phyloP scores from a whole-genome alignment of 2,329 filamentous ascomycete species.

The Epichloe festucae region DNA sequence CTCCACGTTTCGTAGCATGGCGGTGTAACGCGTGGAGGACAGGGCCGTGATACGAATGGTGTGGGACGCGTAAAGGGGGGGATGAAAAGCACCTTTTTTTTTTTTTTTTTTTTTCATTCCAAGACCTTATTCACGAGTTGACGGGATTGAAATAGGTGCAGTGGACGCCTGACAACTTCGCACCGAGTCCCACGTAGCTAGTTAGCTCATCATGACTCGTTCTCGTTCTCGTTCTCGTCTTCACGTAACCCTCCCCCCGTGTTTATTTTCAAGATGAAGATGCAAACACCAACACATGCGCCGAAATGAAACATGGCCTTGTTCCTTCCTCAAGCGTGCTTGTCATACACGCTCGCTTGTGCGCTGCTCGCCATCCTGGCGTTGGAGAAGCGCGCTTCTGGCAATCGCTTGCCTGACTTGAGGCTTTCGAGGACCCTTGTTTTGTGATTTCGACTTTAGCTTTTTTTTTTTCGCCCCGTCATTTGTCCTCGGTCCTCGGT shows the following conservation, averaged over 20 bases:
- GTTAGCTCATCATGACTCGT: too few species aligned
- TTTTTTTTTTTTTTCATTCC: too few species aligned
- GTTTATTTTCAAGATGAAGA: too few species aligned
- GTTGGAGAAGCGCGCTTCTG: conserved; percentile 59
- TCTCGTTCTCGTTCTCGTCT: too few species aligned
- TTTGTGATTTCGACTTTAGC: background rate
- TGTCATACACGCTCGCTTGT: conserved; percentile 49
- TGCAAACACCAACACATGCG: background rate
- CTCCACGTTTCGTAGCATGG: background rate
- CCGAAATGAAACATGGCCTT: background rate
- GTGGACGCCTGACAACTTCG: too few species aligned
- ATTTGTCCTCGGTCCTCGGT: too few species aligned
- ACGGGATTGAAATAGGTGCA: too few species aligned
- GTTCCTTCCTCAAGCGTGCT: background rate
- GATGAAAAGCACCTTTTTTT: background rate
- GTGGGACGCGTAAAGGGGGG: too few species aligned
- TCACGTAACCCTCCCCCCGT: too few species aligned
- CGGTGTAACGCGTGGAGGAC: background rate
- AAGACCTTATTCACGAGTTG: too few species aligned
- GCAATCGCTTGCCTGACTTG: conserved; percentile 57
- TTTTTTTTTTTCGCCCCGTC: too few species aligned
- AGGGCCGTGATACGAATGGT: background rate
- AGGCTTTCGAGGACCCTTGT: conserved; percentile 71
- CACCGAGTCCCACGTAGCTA: too few species aligned
- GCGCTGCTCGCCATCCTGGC: conserved; percentile 47